Evolutionary conservation across 1,139 yeast species (phyloP).

Genomic region (Lodderomyces pseudojiufengensis): DNA sequence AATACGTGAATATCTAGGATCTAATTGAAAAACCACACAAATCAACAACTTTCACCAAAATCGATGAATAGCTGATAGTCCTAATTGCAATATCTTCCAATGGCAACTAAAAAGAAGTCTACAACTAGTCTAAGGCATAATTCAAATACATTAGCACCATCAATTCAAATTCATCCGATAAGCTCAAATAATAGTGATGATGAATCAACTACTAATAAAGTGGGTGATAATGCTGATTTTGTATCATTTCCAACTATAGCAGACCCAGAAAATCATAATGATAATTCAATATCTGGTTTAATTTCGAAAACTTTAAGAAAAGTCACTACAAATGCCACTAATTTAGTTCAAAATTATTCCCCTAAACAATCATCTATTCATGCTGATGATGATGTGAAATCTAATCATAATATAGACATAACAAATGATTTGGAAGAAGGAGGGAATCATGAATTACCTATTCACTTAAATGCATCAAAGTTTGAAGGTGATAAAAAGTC

Average conservation of each 20-base stretch:
- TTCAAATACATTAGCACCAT: neutral
- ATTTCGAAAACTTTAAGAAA: conserved; percentile 41
- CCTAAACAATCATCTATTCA: conserved; percentile 1
- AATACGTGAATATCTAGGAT: too few species aligned
- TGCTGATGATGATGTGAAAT: neutral
- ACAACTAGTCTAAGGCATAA: too few species aligned
- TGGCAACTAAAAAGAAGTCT: too few species aligned
- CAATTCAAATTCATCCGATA: conserved; percentile 4
- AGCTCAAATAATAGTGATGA: conserved; percentile 16
- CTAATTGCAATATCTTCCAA: too few species aligned
- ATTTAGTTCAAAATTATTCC: conserved; percentile 32
- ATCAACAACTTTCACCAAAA: too few species aligned
- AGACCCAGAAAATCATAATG: conserved; percentile 38
- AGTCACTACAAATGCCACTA: conserved; percentile 44
- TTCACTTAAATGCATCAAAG: too few species aligned
- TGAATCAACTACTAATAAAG: conserved; percentile 4
- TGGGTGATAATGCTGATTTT: conserved; percentile 24
- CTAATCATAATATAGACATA: too few species aligned
- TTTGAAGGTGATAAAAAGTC: neutral
- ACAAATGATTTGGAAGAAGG: too few species aligned
- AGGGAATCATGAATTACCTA: neutral
- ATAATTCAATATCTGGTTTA: conserved; percentile 30
- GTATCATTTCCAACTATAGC: conserved; percentile 45
- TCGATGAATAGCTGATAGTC: too few species aligned
- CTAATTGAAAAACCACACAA: too few species aligned